Evolutionary conservation across 495 filamentous ascomycete genomes (phyloP), one percentile per base, ranked within the genome.

Genomic region (Aspergillus baeticus): DNA sequence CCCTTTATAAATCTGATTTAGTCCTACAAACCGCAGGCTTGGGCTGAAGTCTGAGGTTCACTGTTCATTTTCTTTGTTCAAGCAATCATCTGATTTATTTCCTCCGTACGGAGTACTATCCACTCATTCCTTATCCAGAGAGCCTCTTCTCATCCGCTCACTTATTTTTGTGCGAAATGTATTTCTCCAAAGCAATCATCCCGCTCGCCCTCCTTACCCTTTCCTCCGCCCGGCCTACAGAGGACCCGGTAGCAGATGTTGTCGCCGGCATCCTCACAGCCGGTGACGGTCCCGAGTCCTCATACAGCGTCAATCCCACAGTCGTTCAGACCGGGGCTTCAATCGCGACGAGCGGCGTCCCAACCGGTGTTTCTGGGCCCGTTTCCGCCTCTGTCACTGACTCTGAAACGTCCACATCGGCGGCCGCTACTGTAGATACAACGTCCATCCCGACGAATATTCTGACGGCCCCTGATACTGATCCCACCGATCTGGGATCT

Each of bases 171-270:
- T n/a, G 49, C 51, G 41, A 54, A 18, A 59, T 49, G 38, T 13
- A 17, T 50, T 35, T 31, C 20, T 29, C 26, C 43, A 50, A 39
- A 41, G 8, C 43, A 21, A 39, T 46, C 34, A 5, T 50, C 14
- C 20, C 65, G n/a, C 44, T 67, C 35, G 55, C 68, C 42, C 65
- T 70, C 14, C 69, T 75, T 10, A 63, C 68, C 15, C 37, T 71
- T 22, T 64, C 68, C 8, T 49, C 57, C 33, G 61, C 54, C 51
- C 39, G 56, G 54, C 37, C 34, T 61, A 17, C 18, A 29, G 41
- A 45, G 5, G 22, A 3, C 5, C 14, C 11, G 22, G 65, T 62
- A 35, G 58, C 51, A 26, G 57, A 55, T 15, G 60, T 68, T 47
- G 36, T 37, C 33, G 29, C 29, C 10, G 54, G 35, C 14, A 63